Evolutionary conservation across 768 basidiomycete genomes (phyloP).

Genomic region (Tylopilus plumbeoviolaceoides): DNA sequence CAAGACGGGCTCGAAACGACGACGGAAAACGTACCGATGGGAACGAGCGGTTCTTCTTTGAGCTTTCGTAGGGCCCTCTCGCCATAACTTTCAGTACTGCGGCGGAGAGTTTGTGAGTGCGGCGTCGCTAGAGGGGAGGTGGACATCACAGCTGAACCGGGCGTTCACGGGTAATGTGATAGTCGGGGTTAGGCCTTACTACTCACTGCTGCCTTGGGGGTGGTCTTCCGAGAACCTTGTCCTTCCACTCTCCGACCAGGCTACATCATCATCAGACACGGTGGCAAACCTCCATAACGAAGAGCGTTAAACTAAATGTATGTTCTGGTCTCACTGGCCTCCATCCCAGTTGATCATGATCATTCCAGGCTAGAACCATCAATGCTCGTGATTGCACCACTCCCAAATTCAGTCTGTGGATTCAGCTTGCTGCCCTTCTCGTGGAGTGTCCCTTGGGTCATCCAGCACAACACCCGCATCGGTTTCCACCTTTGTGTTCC

Average conservation of each 20-base stretch:
- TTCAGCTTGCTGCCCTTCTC: neutral
- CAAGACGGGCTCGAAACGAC: neutral
- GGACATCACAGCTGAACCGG: slow-evolving; percentile 21
- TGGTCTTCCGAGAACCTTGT: neutral
- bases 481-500: slow-evolving; percentile 6
- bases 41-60: slow-evolving; percentile 77
- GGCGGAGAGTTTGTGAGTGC: slow-evolving; percentile 31
- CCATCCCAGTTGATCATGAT: neutral
- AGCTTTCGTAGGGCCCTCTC: slow-evolving; percentile 60
- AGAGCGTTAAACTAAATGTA: neutral
- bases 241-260: neutral
- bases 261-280: neutral
- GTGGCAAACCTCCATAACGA: neutral
- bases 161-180: neutral
- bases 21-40: slow-evolving; percentile 51
- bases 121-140: slow-evolving; percentile 28
- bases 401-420: too few relatives aligned
- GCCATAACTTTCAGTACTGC: slow-evolving; percentile 47
- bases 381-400: neutral
- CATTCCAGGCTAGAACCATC: neutral
- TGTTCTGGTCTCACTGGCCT: neutral
- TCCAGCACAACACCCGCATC: slow-evolving; percentile 5
- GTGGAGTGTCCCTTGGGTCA: neutral
- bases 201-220: too few relatives aligned
- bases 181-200: slow-evolving; percentile 17